These are phyloP conservation scores for Lodderomyces beijingensis DNA, from an alignment of 1,139 yeast genomes.

Conservation along the genomic window DNA sequence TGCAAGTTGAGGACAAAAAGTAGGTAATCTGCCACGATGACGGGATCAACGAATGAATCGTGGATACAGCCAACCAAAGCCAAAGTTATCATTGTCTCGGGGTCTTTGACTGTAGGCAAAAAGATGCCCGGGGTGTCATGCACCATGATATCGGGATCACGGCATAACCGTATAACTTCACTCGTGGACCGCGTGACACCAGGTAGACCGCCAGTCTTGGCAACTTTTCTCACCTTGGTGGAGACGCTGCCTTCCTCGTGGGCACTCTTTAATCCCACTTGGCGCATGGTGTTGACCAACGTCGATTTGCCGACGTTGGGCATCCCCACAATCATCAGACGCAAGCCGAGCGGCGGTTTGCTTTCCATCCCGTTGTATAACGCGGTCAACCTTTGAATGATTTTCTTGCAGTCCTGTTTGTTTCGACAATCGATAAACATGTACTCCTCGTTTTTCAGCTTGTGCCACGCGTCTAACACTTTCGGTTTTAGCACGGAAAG, in stretches of 20 bases:
- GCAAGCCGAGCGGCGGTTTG: slow-evolving; percentile 78
- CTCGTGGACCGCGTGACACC: slow-evolving; percentile 86
- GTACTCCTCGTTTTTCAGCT: slow-evolving; percentile 45
- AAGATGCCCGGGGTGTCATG: slow-evolving; percentile 95
- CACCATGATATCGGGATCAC: slow-evolving; percentile 63
- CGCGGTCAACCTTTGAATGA: slow-evolving; percentile 48
- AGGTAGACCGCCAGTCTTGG: slow-evolving; percentile 81
- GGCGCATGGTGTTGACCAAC: slow-evolving; percentile 68
- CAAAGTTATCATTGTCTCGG: slow-evolving; percentile 71
- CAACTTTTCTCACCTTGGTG: slow-evolving; percentile 58
- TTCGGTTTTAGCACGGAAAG: slow-evolving; percentile 29
- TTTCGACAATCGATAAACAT: slow-evolving; percentile 59
- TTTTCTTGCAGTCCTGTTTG: slow-evolving; percentile 43
- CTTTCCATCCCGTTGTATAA: slow-evolving; percentile 46
- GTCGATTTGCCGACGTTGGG: slow-evolving; percentile 99
- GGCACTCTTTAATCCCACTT: slow-evolving; percentile 34
- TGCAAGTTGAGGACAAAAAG: slow-evolving; percentile 69
- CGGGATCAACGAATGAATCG: slow-evolving; percentile 68
- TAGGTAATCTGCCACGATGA: slow-evolving; percentile 81
- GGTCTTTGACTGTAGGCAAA: slow-evolving; percentile 65
- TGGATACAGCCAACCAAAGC: slow-evolving; percentile 79
- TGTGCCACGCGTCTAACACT: slow-evolving; percentile 52
- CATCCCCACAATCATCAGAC: slow-evolving; percentile 83
- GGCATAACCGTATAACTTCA: slow-evolving; percentile 63
- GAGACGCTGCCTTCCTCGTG: slow-evolving; percentile 16